A percentile compares a stretch with the other conserved stretches of the same genome.
Conservation (phyloP, 176 grass and related monocot species). For the Oropetium thomaeum region DNA sequence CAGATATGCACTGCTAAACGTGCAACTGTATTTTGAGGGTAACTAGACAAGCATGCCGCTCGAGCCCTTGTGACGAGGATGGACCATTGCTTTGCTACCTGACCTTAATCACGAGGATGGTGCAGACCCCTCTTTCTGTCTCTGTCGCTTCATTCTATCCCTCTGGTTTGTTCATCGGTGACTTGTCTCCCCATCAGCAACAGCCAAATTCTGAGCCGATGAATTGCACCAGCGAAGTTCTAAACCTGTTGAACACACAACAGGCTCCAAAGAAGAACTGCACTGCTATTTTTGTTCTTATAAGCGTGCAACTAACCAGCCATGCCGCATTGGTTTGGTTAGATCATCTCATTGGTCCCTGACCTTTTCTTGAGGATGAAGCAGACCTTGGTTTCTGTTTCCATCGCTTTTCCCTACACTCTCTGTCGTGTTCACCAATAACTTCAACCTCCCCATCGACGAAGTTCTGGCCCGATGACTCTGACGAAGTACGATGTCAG, state of each 20-base stretch:
- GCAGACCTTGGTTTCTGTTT: not conserved
- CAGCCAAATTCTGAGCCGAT: constrained; percentile 73
- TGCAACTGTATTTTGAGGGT: no score
- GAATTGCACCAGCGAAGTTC: constrained; percentile 1
- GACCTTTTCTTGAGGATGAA: not conserved
- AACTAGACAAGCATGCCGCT: not conserved
- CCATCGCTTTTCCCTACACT: constrained; percentile 32
- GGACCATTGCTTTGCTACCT: constrained; percentile 8
- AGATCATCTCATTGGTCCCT: constrained; percentile 8
- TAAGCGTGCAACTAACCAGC: not conserved
- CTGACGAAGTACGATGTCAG: constrained; percentile 49
- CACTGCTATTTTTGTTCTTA: not conserved
- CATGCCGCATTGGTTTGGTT: not conserved
- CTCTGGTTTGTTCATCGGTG: constrained; percentile 24
- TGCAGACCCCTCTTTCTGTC: not conserved
- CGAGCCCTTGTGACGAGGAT: not conserved
- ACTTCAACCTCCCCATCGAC: constrained; percentile 40
- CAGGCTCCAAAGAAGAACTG: constrained; percentile 4
- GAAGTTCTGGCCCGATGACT: constrained; percentile 85
- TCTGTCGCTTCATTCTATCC: constrained; percentile 29
- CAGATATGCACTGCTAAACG: not conserved
- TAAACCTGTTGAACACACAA: not conserved
- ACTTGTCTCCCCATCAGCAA: constrained; percentile 40
- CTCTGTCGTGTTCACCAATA: constrained; percentile 24
- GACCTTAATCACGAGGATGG: not conserved